These are phyloP conservation scores for Fusarium buharicum DNA, from an alignment of 2,329 filamentous ascomycete genomes.

Conservation along the genomic window DNA sequence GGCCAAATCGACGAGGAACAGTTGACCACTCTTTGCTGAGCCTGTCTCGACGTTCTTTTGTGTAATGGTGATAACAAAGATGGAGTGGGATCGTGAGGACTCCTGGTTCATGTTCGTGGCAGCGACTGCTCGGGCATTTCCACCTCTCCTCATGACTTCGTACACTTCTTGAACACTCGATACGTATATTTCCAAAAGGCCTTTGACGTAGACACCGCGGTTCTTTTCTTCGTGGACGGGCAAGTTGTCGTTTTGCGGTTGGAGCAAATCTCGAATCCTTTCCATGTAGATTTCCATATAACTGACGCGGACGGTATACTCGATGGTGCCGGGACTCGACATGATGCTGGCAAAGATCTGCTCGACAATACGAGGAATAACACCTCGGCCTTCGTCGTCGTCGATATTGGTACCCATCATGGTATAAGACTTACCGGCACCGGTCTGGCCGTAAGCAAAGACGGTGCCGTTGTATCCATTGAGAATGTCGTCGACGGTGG, in stretches of 20 bases:
- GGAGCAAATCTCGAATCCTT: conserved; percentile 90
- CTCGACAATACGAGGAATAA: conserved; percentile 96
- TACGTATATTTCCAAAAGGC: conserved; percentile 92
- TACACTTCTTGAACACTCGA: conserved; percentile 96
- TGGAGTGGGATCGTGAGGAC: conserved; percentile 97
- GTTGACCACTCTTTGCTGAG: conserved; percentile 93
- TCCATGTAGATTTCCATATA: conserved; percentile 99
- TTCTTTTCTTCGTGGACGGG: conserved; percentile 99
- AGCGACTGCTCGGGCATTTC: conserved; percentile 87
- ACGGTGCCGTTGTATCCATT: conserved; percentile 99
- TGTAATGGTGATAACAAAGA: conserved; percentile 95
- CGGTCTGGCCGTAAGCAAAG: conserved; percentile 98
- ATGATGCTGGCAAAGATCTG: conserved; percentile 98
- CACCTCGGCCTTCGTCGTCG: conserved; percentile 86
- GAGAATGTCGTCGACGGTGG: conserved; percentile 96
- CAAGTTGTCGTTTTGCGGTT: conserved; percentile 93
- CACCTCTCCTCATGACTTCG: conserved; percentile 94
- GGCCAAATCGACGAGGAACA: conserved; percentile 97
- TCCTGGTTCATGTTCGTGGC: conserved; percentile 99
- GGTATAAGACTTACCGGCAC: conserved; percentile 98
- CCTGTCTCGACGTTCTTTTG: conserved; percentile 98
- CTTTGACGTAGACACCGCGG: conserved; percentile 95
- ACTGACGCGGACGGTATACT: conserved; percentile 98
- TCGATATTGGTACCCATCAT: conserved; percentile 89
- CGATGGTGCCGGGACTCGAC: conserved; percentile 89